Base-by-base conservation (phyloP, 192 early-diverging fungal species). In the Linnemannia zychae region DNA sequence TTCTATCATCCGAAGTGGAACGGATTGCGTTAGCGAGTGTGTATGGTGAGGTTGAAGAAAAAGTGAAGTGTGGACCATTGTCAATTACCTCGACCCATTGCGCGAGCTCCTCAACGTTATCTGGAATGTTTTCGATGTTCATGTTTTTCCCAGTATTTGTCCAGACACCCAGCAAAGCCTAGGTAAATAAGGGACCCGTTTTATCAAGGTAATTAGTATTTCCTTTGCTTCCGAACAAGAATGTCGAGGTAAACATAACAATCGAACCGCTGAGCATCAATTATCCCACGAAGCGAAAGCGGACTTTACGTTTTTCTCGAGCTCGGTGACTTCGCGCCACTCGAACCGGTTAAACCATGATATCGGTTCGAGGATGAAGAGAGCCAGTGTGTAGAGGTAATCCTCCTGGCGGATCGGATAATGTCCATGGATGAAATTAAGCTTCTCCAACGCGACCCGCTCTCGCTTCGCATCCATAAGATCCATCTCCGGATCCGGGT, bases 391-490 rank as follows among this genome's bases (percentile, higher is more conserved):
- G 75, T 87, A 90, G 18, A 90, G 73, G 36, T 78, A 88, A 53
- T 91, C 90, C 16, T 82, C 90, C 44, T 91, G 86, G 22, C 70
- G 71, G 49, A 90, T 91, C 7, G 28, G 24, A 31, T 91, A 90
- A 48, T 90, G 83, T 17, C 80, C 86, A 74, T 90, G 90, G 20
- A 90, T 79, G 31, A 83, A 81, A 44, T 90, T 90, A 18, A 90
- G 24, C 16, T 87, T 80, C 28, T 86, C 78, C 33, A 80, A 46
- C 16, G 90, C 87, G 7, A 53, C 17, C 6, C 57, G 24, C 3
- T 22, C 18, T 9, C 89, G 52, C 20, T 70, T 50, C 15, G 28
- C 34, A n/a, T 84, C 82, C 16, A 79, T 77, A 47, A 72, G 60
- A 22, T 75, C 57, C 22, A 78, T 68, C 3, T 79, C 72, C 24